A percentile compares a stretch with the other conserved stretches of the same genome.
These are phyloP conservation scores for Talaromyces piceae DNA, from an alignment of 2,329 filamentous ascomycete species.

Conservation along the genomic window DNA sequence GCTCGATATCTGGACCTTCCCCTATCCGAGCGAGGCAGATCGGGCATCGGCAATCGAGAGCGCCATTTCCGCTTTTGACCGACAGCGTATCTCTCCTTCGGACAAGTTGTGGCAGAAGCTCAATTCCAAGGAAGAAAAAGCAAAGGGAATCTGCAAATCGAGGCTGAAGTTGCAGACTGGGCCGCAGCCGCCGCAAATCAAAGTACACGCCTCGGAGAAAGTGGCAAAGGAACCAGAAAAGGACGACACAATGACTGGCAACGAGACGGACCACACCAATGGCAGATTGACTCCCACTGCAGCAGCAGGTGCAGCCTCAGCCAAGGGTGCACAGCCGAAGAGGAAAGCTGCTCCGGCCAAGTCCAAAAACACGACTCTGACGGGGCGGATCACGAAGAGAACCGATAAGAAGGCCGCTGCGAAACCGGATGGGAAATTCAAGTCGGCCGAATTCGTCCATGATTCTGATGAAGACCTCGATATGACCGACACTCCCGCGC, in stretches of 20 bases:
- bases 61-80: slow-evolving; percentile 57
- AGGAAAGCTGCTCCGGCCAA: slow-evolving; percentile 36
- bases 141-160: slow-evolving; percentile 55
- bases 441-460: slow-evolving; percentile 48
- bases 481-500: slow-evolving; percentile 23
- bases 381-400: slow-evolving; percentile 40
- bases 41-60: slow-evolving; percentile 54
- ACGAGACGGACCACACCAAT: slow-evolving; percentile 30
- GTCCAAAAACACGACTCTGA: slow-evolving; percentile 41
- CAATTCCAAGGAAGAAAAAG: slow-evolving; percentile 53
- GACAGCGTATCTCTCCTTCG: slow-evolving; percentile 51
- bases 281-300: slow-evolving; percentile 22
- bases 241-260: slow-evolving; percentile 27
- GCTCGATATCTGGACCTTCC: slow-evolving; percentile 55
- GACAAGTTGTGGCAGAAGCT: slow-evolving; percentile 58
- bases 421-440: slow-evolving; percentile 41
- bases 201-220: slow-evolving; percentile 31
- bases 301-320: slow-evolving; percentile 19
- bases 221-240: slow-evolving; percentile 16
- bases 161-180: slow-evolving; percentile 46
- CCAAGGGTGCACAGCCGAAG: slow-evolving; percentile 20
- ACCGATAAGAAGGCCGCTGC: slow-evolving; percentile 31
- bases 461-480: slow-evolving; percentile 46
- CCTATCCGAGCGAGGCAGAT: slow-evolving; percentile 49
- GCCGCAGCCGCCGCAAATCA: slow-evolving; percentile 32